Base-by-base conservation (phyloP, 2,329 filamentous ascomycete species). In the Colletotrichum sp. region DNA sequence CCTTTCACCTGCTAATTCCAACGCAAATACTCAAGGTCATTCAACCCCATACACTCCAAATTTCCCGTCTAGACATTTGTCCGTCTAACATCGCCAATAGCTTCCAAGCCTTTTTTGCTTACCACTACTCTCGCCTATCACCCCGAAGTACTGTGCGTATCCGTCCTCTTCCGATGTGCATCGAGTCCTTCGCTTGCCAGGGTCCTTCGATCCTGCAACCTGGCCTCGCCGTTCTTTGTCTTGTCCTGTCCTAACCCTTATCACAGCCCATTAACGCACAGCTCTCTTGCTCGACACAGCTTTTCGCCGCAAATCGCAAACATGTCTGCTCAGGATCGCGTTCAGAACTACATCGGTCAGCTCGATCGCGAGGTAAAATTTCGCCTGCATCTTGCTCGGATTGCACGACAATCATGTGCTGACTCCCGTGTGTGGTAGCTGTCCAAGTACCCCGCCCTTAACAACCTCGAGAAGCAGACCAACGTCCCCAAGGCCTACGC, bases 401-500 rank as follows among this genome's bases (percentile, higher is more conserved):
- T 72, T 39, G 59, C 43, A 34, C 39, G 26, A 21, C 61, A 16
- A 75, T 52, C 39, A 26, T 28, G 24, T 24, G 59, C 59, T 68
- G 13, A 61, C 64, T 39, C 68, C 63, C 75, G 59, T 18, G 26
- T 76, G 26, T 26, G 57, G 81, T 85, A 97, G 95, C 93, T 97
- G 80, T 95, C 94, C 85, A 96, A 96, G 87, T 97, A 97, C 89
- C 94, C 94, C 81, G 87, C 90, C 82, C 91, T 97, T 84, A 94
- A 93, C 91, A 95, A 96, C 88, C 91, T 97, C 82, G 95, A 98
- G 92, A 95, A 93, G 90, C 93, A 95, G 86, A 94, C 93, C 79
- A 93, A 91, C 74, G 91, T 97, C 67, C 95, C 95, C 84, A 98
- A 98, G 90, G 93, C 95, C 82, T 97, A 98, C 85, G 93, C 92